Evolutionary conservation across 768 basidiomycete species (phyloP).

Genomic region (Amanita polypyramis): DNA sequence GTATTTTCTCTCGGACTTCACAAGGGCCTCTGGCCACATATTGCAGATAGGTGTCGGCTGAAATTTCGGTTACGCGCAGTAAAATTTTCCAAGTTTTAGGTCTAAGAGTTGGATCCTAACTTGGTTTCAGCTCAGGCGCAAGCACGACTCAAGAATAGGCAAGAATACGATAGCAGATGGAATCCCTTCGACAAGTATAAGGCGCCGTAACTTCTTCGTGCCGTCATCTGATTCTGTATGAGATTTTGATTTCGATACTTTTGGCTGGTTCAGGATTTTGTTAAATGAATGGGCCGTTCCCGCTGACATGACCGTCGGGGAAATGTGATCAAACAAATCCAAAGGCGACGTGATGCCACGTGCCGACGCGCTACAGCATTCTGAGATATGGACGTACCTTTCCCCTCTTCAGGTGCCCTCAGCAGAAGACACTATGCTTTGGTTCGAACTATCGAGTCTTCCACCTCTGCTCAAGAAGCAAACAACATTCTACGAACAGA

Average conservation of each 20-base stretch:
- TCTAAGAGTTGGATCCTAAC: constrained; percentile 72
- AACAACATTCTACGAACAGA: constrained; percentile 54
- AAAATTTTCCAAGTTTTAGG: constrained; percentile 94
- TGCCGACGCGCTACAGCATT: background rate
- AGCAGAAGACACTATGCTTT: constrained; percentile 68
- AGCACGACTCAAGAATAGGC: background rate
- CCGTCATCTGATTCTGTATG: constrained; percentile 61
- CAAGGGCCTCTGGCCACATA: constrained; percentile 82
- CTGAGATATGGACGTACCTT: constrained; percentile 61
- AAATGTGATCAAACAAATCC: constrained; percentile 5
- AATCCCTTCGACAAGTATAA: constrained; percentile 88
- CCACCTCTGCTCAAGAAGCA: constrained; percentile 42
- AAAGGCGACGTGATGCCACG: background rate
- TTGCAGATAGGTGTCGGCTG: constrained; percentile 63
- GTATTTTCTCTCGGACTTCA: constrained; percentile 82
- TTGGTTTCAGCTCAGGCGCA: background rate
- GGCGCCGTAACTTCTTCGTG: constrained; percentile 73
- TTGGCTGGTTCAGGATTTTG: constrained; percentile 69
- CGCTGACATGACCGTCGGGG: constrained; percentile 16
- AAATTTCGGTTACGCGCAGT: constrained; percentile 67
- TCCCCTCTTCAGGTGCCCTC: constrained; percentile 67
- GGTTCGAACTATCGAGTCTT: constrained; percentile 62
- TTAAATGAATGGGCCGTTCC: constrained; percentile 65
- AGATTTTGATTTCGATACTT: constrained; percentile 53
- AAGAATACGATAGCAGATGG: constrained; percentile 57